Evolutionary conservation across 768 basidiomycete genomes (phyloP), one percentile per base, ranked within the genome.

Genomic region (Phanerodontia chrysosporium): DNA sequence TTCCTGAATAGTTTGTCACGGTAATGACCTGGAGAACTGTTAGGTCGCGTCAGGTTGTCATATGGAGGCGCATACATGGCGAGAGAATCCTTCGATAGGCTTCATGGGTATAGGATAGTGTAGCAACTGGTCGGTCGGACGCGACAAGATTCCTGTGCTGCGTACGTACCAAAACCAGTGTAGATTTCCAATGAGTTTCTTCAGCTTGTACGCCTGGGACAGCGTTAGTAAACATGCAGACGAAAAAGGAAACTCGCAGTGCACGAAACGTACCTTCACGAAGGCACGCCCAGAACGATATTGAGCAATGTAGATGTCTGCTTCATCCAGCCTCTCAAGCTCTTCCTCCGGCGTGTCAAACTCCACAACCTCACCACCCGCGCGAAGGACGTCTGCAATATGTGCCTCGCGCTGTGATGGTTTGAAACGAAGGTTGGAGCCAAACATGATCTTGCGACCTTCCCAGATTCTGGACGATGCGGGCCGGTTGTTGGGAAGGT

Each of bases 1-100:
- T 84, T 2, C 95, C 94, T 0, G 90, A 89, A 69, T 95, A 96
- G 67, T 95, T 95, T 0, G 93, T 93, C 1, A 96, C 78, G 0
- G 93, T 90, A 56, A 96, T 85, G 63, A 83, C 78, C 90, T 93
- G 5, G 9, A 16, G 14, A 8, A 0, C 4, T 3, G 42, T 62
- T n/a, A 64, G 45, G 14, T 29, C 0, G 22, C 39, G 14, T 18
- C 9, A 22, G 28, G 22, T 5, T 24, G 13, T 4, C 7, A 32
- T 49, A 22, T 14, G 30, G 28, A 30, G 51, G 65, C 1, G 74
- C 88, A 49, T 63, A 93, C 91, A 71, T 87, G 83, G 0, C 71
- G 70, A 0, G 73, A 67, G 55, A 94, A 89, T 1, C 78, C 83
- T 6, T 80, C 79, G 14, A 92, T 83, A 1, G 77, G 75, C 16